Conservation (phyloP, 495 filamentous ascomycete species). For the Neurospora tetrasperma region DNA sequence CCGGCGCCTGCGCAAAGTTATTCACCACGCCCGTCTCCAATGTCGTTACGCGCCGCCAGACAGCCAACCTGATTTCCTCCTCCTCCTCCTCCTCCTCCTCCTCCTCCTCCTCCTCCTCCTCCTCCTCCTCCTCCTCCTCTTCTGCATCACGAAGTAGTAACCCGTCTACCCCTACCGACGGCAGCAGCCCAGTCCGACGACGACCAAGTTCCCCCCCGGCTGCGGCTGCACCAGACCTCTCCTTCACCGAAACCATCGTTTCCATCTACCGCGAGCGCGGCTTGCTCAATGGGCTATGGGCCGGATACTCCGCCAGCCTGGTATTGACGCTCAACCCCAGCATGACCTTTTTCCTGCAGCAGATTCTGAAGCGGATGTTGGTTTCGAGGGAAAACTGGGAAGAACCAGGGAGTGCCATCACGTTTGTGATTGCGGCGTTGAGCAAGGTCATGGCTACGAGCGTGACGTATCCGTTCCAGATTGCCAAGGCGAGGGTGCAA, state of each 20-base stretch:
- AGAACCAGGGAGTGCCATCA: constrained; percentile 36
- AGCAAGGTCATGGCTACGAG: constrained; percentile 72
- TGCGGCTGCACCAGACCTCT: constrained; percentile 12
- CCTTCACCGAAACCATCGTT: constrained; percentile 48
- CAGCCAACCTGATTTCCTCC: constrained; percentile 36
- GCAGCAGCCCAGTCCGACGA: background rate
- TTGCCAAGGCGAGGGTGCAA: constrained; percentile 71
- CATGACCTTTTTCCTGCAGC: constrained; percentile 77
- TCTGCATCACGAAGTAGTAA: background rate
- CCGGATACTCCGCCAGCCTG: constrained; percentile 73
- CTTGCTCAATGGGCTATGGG: constrained; percentile 65
- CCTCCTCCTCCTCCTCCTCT: background rate
- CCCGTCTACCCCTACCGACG: background rate
- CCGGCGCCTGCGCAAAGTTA: constrained; percentile 66
- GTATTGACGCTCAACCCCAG: constrained; percentile 79
- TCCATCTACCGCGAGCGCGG: constrained; percentile 64
- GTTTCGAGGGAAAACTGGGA: constrained; percentile 41
- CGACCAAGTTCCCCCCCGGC: background rate
- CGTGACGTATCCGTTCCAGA: constrained; percentile 77
- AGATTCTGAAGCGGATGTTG: constrained; percentile 50
- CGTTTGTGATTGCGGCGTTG: constrained; percentile 64
- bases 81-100: background rate
- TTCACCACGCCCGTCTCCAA: constrained; percentile 77
- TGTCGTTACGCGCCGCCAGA: constrained; percentile 76
- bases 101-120: background rate